These are phyloP conservation scores for Metschnikowia noctiluminum DNA, from an alignment of 805 yeast species.

Conservation along the genomic window DNA sequence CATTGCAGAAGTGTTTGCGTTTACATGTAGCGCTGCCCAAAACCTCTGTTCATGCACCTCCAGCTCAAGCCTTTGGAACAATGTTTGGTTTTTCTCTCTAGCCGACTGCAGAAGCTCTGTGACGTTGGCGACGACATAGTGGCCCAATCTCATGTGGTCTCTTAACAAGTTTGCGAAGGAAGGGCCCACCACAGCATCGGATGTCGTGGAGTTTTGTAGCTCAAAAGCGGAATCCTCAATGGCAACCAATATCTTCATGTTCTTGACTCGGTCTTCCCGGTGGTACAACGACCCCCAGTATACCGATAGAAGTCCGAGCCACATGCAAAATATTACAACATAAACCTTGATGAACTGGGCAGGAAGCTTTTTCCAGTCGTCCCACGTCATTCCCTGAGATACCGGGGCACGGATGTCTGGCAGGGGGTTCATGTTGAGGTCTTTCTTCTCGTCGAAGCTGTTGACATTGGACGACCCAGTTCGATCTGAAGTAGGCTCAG, in stretches of 20 bases:
- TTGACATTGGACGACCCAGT: background rate
- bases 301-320: conserved; percentile 33
- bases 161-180: conserved; percentile 19
- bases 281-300: conserved; percentile 41
- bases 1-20: conserved; percentile 25
- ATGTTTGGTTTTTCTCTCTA: conserved; percentile 16
- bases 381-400: conserved; percentile 9
- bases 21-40: conserved; percentile 30
- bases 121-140: conserved; percentile 17
- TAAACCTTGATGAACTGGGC: conserved; percentile 18
- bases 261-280: conserved; percentile 27
- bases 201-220: conserved; percentile 20
- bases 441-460: background rate
- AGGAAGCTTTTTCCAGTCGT: conserved; percentile 13
- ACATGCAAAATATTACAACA: conserved; percentile 20
- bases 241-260: conserved; percentile 37
- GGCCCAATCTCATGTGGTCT: conserved; percentile 15
- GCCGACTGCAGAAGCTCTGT: conserved; percentile 17
- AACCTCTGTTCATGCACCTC: conserved; percentile 27
- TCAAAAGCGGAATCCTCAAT: conserved; percentile 25
- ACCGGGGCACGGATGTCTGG: background rate
- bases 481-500: background rate
- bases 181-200: conserved; percentile 20
- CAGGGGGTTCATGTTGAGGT: background rate
- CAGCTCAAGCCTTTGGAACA: conserved; percentile 18